These are phyloP conservation scores for Sequoia sempervirens DNA, from an alignment of 75 land plant genomes.

Conservation along the genomic window DNA sequence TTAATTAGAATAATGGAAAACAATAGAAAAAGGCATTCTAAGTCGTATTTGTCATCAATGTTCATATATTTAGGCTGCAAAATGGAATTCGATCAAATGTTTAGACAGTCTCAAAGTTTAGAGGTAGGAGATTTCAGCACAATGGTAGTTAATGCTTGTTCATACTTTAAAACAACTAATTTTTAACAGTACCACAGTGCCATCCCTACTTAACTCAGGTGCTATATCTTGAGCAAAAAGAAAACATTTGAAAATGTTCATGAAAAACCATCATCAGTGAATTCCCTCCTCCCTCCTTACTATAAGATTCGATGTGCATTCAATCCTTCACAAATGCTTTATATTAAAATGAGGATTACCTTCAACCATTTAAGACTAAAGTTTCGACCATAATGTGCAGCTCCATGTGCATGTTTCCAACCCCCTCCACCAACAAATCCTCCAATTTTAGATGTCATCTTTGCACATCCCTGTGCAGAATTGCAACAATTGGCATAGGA, in stretches of 20 bases:
- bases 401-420: slow-evolving; percentile 98
- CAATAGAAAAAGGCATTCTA: background rate
- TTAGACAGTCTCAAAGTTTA: background rate
- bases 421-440: slow-evolving; percentile 85
- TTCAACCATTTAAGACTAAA: slow-evolving; percentile 94
- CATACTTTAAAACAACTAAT: background rate
- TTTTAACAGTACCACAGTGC: background rate
- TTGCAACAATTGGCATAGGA: background rate
- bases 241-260: background rate
- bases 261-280: background rate
- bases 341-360: slow-evolving; percentile 26
- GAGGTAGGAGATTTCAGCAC: background rate
- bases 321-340: background rate
- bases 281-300: background rate
- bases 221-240: background rate
- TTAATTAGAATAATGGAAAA: background rate
- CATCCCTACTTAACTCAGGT: background rate
- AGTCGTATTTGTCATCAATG: background rate
- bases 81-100: background rate
- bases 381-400: slow-evolving; percentile 95
- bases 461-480: slow-evolving; percentile 80
- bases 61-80: background rate
- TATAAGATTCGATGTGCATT: background rate
- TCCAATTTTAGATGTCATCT: slow-evolving; percentile 97
- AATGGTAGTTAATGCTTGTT: background rate